Evolutionary conservation across 306 rosid genomes (phyloP).

Genomic region (Lablab purpureus): DNA sequence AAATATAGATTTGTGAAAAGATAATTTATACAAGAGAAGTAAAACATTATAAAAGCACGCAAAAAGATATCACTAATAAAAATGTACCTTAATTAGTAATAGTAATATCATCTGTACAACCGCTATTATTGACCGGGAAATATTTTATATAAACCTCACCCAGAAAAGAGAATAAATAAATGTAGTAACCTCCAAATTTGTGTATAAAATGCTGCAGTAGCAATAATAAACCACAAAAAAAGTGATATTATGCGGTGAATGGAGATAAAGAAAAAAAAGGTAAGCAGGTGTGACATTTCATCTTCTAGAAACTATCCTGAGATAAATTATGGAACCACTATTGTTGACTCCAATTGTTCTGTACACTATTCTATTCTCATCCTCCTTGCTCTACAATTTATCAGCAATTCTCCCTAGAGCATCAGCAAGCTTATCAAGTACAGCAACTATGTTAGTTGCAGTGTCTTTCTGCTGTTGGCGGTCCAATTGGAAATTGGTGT

Average conservation of each 20-base stretch:
- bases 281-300: conserved; percentile 44
- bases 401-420: conserved; percentile 95
- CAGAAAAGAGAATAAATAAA: conserved; percentile 49
- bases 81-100: conserved; percentile 34
- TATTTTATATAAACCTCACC: conserved; percentile 41
- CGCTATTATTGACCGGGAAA: conserved; percentile 41
- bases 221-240: conserved; percentile 49
- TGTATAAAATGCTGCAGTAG: conserved; percentile 52
- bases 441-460: conserved; percentile 72
- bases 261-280: conserved; percentile 19
- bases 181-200: conserved; percentile 54
- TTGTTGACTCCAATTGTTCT: conserved; percentile 55
- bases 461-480: conserved; percentile 86
- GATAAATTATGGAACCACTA: conserved; percentile 55
- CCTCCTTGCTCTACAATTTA: conserved; percentile 65
- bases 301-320: conserved; percentile 44
- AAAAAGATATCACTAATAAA: conserved; percentile 5
- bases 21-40: conserved; percentile 9
- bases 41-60: not conserved
- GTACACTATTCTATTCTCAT: conserved; percentile 60
- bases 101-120: conserved; percentile 45
- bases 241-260: conserved; percentile 30
- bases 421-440: conserved; percentile 93
- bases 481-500: conserved; percentile 71
- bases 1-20: conserved; percentile 6